Percentiles rank a stretch among this genome's conserved stretches.
phyloP scores from a whole-genome alignment of 257 asterid species.

The Gentiana dahurica region DNA sequence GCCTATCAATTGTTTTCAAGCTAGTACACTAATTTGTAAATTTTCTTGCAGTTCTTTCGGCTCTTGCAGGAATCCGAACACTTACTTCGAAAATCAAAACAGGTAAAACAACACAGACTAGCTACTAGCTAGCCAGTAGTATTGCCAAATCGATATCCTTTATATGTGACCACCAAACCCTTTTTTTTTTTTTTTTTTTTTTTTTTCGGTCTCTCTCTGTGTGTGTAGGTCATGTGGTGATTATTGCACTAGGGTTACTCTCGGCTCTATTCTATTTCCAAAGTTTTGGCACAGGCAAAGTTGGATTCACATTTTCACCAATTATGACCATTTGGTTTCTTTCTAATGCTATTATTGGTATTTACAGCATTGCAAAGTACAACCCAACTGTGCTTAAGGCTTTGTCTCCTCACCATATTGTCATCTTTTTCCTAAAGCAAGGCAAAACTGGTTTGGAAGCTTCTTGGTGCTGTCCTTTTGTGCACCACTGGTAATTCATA shows the following conservation, averaged over 20 bases:
- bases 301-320: conserved; percentile 22
- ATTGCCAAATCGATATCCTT: not conserved
- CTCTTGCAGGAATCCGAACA: conserved; percentile 16
- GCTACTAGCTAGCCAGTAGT: not conserved
- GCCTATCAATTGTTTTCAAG: too few species aligned
- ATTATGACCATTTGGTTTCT: conserved; percentile 20
- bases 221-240: conserved; percentile 17
- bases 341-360: conserved; percentile 12
- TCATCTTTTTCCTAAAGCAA: conserved; percentile 12
- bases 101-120: conserved; percentile 1
- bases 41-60: conserved; percentile 17
- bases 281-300: conserved; percentile 23
- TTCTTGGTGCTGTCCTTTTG: conserved; percentile 22
- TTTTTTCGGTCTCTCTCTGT: not conserved
- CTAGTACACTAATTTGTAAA: not conserved
- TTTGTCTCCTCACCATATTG: conserved; percentile 15
- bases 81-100: conserved; percentile 11
- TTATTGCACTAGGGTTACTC: conserved; percentile 12
- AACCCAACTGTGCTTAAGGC: conserved; percentile 18
- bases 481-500: conserved; percentile 14
- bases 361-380: conserved; percentile 15
- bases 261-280: conserved; percentile 17
- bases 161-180: not conserved
- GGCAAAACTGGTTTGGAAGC: conserved; percentile 13
- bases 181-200: not conserved